Conservation (phyloP, 2,329 filamentous ascomycete species). For the Elsinoe arachidis region DNA sequence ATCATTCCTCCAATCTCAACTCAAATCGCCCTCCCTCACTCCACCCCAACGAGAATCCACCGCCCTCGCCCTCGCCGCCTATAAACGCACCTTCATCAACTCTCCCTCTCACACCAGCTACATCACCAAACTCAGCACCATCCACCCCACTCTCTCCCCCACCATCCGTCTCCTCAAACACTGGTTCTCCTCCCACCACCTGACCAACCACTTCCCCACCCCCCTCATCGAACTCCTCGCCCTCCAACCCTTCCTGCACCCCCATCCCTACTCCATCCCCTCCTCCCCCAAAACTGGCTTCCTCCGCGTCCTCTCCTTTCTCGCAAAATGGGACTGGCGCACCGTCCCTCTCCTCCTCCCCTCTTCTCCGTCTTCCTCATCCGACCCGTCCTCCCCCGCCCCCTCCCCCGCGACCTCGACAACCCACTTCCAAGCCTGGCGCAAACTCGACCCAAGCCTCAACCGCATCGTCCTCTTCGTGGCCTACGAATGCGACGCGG, state of each 20-base stretch:
- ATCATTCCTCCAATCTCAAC: slow-evolving; percentile 65
- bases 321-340: slow-evolving; percentile 89
- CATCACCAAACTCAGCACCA: slow-evolving; percentile 69
- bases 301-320: slow-evolving; percentile 66
- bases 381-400: slow-evolving; percentile 50
- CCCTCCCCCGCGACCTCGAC: slow-evolving; percentile 43
- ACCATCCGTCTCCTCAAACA: slow-evolving; percentile 78
- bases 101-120: slow-evolving; percentile 73
- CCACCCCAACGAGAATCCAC: slow-evolving; percentile 59
- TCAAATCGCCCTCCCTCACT: slow-evolving; percentile 64
- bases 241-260: slow-evolving; percentile 67
- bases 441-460: slow-evolving; percentile 80
- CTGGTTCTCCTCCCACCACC: slow-evolving; percentile 81
- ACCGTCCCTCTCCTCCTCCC: slow-evolving; percentile 74
- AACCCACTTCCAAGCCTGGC: slow-evolving; percentile 74
- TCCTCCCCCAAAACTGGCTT: slow-evolving; percentile 73
- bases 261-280: slow-evolving; percentile 71
- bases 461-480: slow-evolving; percentile 74
- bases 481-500: slow-evolving; percentile 67
- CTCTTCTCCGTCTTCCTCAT: slow-evolving; percentile 50
- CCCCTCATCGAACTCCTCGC: slow-evolving; percentile 81
- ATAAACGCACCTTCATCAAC: slow-evolving; percentile 63
- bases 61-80: slow-evolving; percentile 58
- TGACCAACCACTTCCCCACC: slow-evolving; percentile 64
- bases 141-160: slow-evolving; percentile 68